Base-by-base conservation (phyloP, 106 monocot genomes). In the Dendrobium catenatum region DNA sequence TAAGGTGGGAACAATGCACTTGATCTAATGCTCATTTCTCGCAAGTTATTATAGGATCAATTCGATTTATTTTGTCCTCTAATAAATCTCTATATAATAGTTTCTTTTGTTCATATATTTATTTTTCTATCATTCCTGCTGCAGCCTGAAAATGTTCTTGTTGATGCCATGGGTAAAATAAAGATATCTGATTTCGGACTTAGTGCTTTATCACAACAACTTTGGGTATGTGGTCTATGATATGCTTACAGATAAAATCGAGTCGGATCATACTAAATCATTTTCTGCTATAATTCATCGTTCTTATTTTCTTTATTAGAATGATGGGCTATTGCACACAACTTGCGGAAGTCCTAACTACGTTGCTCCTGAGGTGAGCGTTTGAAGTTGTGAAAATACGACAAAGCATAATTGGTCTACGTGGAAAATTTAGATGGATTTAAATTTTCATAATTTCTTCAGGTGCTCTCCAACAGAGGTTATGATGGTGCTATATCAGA, bases 311-410 rank as follows among this genome's bases (percentile, higher is more conserved):
- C 55, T 10, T 56, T 81, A 10, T 29, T 82, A 98, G 98, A 90
- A 85, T 79, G 95, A 99, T 85, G 95, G 95, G 27, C 81, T 99
- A 41, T 78, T 99, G 77, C 98, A 95, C 73, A 99, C 98, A 61
- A 99, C 98, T 29, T 99, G 98, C 67, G 98, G 98, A 67, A 99
- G 98, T 75, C 98, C 98, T 19, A 93, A 93, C 73, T 99, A 99
- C 49, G 88, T 99, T 76, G 95, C 95, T 0, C 98, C 94, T 46
- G 94, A 94, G 89, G 93, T 91, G 37, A 78, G 46, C n/a, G 5
- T 54, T 77, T 48, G 20, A 15, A 2, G 0, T 49, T 0, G 0
- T 37, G 37, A 37, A 37, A 37, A 37, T 37, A 37, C 37, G 37
- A 37, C 2, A 37, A 37, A 37, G 0, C 37, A 2, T 37, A 3